Percentiles rank a stretch among this genome's conserved stretches.
phyloP scores from a whole-genome alignment of 2,329 filamentous ascomycete species.

The Sporothrix pallida region DNA sequence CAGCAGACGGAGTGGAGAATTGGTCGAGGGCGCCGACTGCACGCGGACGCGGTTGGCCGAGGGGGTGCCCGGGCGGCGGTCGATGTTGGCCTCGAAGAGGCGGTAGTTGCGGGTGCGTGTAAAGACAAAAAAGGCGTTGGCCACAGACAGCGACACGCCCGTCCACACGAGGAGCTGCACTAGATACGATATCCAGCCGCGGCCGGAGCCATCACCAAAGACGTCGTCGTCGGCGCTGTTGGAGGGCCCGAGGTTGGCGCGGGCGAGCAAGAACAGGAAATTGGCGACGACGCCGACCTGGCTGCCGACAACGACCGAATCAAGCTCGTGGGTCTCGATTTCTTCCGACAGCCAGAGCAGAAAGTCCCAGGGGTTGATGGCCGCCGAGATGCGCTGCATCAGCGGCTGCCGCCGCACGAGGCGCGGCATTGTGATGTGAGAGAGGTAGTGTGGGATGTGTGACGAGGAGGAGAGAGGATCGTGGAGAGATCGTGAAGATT shows the following conservation, averaged over 20 bases:
- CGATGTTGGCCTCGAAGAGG: conserved; percentile 85
- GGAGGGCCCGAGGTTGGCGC: conserved; percentile 70
- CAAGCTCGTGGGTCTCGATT: conserved; percentile 88
- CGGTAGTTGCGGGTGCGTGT: conserved; percentile 83
- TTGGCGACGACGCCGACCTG: conserved; percentile 79
- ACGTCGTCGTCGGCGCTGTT: conserved; percentile 69
- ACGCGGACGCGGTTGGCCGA: conserved; percentile 89
- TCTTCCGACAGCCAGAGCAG: conserved; percentile 91
- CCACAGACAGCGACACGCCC: conserved; percentile 68
- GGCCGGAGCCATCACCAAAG: conserved; percentile 66
- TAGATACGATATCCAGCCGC: conserved; percentile 38
- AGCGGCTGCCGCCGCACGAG: conserved; percentile 84
- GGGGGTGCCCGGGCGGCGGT: conserved; percentile 75
- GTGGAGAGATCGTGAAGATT: not conserved
- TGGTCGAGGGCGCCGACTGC: conserved; percentile 73
- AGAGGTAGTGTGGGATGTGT: not conserved
- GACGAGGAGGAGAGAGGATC: not conserved
- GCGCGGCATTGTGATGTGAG: conserved; percentile 63
- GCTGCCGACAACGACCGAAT: conserved; percentile 77
- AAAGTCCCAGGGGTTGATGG: conserved; percentile 87
- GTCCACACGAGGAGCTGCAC: conserved; percentile 70
- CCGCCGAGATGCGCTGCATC: conserved; percentile 76
- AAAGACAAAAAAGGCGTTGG: conserved; percentile 84
- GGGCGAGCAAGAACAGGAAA: conserved; percentile 77
- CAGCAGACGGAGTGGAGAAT: conserved; percentile 79